phyloP scores from a whole-genome alignment of 305 asterid genomes.

The Fraxinus ornus region DNA sequence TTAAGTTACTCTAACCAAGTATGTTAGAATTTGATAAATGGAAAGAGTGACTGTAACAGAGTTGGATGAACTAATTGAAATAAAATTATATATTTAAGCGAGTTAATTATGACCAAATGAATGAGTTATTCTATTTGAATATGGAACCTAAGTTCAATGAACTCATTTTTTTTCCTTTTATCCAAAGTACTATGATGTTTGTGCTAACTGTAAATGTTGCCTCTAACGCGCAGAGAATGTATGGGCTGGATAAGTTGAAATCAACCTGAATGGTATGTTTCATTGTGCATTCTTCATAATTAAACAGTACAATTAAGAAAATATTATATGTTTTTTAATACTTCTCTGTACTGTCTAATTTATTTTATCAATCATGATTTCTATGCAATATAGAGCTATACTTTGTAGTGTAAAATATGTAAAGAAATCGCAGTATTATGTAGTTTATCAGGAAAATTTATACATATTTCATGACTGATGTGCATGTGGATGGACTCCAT shows the following conservation, averaged over 20 bases:
- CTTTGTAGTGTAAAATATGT: too few species aligned
- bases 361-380: neutral
- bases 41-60: neutral
- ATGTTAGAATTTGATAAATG: neutral
- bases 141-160: neutral
- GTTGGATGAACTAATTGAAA: neutral
- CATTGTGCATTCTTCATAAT: neutral
- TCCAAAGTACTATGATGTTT: neutral
- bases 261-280: conserved; percentile 26
- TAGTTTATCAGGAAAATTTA: too few species aligned
- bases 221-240: conserved; percentile 26
- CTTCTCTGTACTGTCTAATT: neutral
- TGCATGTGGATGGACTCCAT: too few species aligned
- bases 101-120: neutral
- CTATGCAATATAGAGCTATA: neutral
- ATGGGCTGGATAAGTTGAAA: conserved; percentile 38
- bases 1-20: too few species aligned
- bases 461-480: too few species aligned
- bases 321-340: neutral
- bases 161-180: neutral
- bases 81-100: neutral
- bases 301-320: neutral
- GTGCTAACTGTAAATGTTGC: neutral
- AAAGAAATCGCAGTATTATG: too few species aligned
- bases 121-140: neutral